phyloP scores from a whole-genome alignment of 345 rosid genomes.

The Citrus sp. region DNA sequence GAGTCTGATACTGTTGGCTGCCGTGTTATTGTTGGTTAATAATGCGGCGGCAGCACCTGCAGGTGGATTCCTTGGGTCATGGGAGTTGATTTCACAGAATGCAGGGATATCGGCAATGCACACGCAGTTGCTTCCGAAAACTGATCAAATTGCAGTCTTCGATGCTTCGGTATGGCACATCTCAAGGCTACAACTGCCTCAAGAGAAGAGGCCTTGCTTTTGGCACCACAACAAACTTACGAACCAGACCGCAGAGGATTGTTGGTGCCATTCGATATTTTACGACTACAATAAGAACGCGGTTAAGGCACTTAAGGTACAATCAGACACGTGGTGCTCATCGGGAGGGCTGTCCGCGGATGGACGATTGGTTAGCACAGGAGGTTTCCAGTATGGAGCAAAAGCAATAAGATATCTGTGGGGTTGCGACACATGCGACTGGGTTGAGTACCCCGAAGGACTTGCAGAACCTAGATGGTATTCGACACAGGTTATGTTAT shows the following conservation, averaged over 20 bases:
- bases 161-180: slow-evolving; percentile 70
- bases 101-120: slow-evolving; percentile 94
- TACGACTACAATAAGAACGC: slow-evolving; percentile 38
- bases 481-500: slow-evolving; percentile 65
- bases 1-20: too few species aligned
- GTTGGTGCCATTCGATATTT: slow-evolving; percentile 61
- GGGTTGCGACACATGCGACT: slow-evolving; percentile 32
- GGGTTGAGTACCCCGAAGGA: slow-evolving; percentile 64
- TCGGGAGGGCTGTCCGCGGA: slow-evolving; percentile 70
- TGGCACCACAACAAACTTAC: slow-evolving; percentile 12
- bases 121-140: slow-evolving; percentile 54
- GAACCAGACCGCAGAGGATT: slow-evolving; percentile 30
- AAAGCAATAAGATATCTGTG: slow-evolving; percentile 52
- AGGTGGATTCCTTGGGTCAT: slow-evolving; percentile 34
- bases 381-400: slow-evolving; percentile 64
- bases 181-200: slow-evolving; percentile 41
- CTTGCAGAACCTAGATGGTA: slow-evolving; percentile 82
- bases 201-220: slow-evolving; percentile 28
- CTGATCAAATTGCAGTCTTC: slow-evolving; percentile 55
- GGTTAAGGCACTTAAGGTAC: slow-evolving; percentile 49
- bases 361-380: slow-evolving; percentile 71
- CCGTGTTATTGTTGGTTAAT: not conserved
- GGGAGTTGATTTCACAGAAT: slow-evolving; percentile 50
- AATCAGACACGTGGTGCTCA: slow-evolving; percentile 94
- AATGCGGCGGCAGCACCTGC: not conserved